Evolutionary conservation across 106 monocot species (phyloP).

Genomic region (Iris macrosiphon): DNA sequence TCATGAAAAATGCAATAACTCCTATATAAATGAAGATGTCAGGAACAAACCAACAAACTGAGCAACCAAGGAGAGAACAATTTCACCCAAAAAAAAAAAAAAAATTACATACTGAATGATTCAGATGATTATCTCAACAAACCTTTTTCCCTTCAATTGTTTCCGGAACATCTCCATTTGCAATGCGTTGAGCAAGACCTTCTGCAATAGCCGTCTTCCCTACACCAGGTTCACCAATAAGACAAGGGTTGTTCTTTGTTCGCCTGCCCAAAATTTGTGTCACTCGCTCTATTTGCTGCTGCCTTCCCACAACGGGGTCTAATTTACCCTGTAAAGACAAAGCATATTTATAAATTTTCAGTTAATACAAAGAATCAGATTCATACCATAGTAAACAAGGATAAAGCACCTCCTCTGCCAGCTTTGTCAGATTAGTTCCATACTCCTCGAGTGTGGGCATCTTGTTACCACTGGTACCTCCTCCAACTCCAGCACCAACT

Average conservation of each 20-base stretch:
- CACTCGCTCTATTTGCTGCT: slow-evolving; percentile 26
- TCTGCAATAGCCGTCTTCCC: slow-evolving; percentile 31
- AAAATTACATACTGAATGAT: too few relatives aligned
- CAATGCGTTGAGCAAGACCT: slow-evolving; percentile 30
- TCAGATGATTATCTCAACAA: neutral
- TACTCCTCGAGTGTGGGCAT: slow-evolving; percentile 30
- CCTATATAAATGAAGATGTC: too few relatives aligned
- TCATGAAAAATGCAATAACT: too few relatives aligned
- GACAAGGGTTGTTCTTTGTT: slow-evolving; percentile 28
- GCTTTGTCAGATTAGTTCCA: slow-evolving; percentile 24
- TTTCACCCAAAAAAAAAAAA: neutral
- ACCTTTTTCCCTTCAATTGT: slow-evolving; percentile 35
- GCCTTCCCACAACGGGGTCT: slow-evolving; percentile 33
- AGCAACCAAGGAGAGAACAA: too few relatives aligned
- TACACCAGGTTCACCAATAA: slow-evolving; percentile 31
- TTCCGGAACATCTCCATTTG: slow-evolving; percentile 30
- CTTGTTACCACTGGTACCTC: slow-evolving; percentile 19
- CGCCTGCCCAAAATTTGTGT: slow-evolving; percentile 32
- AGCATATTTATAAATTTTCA: neutral
- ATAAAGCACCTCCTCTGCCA: slow-evolving; percentile 27
- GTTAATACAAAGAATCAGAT: too few relatives aligned
- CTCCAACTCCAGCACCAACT: slow-evolving; percentile 23
- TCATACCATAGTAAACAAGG: neutral
- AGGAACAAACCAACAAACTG: too few relatives aligned
- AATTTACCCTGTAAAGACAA: slow-evolving; percentile 19